phyloP scores from a whole-genome alignment of 768 basidiomycete species.

The Butyriboletus loyo region DNA sequence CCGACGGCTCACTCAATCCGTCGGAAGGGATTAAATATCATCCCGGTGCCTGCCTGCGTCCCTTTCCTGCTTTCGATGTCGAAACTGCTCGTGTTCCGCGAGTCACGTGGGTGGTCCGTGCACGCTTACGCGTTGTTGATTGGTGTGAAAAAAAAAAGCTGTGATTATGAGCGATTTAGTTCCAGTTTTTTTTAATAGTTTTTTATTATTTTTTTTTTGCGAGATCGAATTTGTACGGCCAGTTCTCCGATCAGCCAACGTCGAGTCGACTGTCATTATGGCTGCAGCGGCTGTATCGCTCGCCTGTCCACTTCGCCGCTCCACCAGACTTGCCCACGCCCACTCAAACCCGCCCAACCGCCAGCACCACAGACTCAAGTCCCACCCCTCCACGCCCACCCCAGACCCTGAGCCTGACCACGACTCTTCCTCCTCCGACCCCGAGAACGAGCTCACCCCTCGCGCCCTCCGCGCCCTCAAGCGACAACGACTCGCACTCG shows the following conservation, averaged over 20 bases:
- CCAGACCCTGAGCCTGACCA: conserved; percentile 19
- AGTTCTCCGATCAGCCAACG: conserved; percentile 15
- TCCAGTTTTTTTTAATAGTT: background rate
- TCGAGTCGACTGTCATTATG: conserved; percentile 23
- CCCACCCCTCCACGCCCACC: background rate
- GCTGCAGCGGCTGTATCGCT: conserved; percentile 30
- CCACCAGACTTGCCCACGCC: conserved; percentile 26
- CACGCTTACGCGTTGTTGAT: conserved; percentile 21
- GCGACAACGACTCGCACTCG: conserved; percentile 31
- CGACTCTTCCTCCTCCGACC: conserved; percentile 20
- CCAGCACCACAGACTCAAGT: background rate
- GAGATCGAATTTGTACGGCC: background rate
- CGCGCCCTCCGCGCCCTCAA: conserved; percentile 35
- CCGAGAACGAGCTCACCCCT: conserved; percentile 32
- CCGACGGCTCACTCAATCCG: too few relatives aligned
- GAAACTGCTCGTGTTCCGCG: too few relatives aligned
- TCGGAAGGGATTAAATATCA: too few relatives aligned
- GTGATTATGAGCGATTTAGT: background rate
- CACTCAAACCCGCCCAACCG: conserved; percentile 5
- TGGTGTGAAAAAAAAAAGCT: background rate
- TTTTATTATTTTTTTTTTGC: background rate
- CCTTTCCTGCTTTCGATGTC: too few relatives aligned
- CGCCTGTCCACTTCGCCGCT: conserved; percentile 30
- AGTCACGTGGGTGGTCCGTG: conserved; percentile 31
- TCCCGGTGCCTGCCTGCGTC: too few relatives aligned